phyloP scores from a whole-genome alignment of 768 basidiomycete genomes.

The Pleurotus sapidus region DNA sequence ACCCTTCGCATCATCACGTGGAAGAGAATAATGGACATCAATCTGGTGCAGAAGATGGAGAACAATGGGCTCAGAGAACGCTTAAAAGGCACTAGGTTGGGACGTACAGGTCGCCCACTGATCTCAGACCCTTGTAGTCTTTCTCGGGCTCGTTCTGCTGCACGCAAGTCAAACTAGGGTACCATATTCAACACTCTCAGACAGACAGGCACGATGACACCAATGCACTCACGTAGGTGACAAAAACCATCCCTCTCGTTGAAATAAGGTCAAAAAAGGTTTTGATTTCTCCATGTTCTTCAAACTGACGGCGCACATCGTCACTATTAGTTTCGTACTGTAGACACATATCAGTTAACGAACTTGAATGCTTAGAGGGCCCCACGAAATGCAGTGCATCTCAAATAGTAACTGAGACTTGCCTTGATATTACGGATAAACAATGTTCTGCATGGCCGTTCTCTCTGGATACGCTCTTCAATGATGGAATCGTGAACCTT shows the following conservation, averaged over 20 bases:
- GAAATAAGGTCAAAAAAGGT: constrained; percentile 95
- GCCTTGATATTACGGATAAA: constrained; percentile 99
- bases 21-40: constrained; percentile 97
- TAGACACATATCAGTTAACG: constrained; percentile 9
- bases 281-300: constrained; percentile 93
- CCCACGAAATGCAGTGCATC: constrained; percentile 5
- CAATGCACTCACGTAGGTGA: constrained; percentile 83
- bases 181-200: neutral
- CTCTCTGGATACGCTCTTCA: constrained; percentile 90
- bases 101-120: constrained; percentile 81
- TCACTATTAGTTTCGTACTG: constrained; percentile 90
- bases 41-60: constrained; percentile 52
- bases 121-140: constrained; percentile 88
- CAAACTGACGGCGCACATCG: constrained; percentile 82
- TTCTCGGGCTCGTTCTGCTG: constrained; percentile 90
- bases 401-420: constrained; percentile 35
- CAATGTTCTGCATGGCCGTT: constrained; percentile 91
- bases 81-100: constrained; percentile 2
- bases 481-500: constrained; percentile 90
- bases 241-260: constrained; percentile 97
- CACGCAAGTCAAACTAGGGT: constrained; percentile 82
- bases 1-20: constrained; percentile 77
- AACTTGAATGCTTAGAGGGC: constrained; percentile 2
- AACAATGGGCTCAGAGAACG: constrained; percentile 19
- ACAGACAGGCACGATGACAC: neutral